Evolutionary conservation across 352 stramenopile genomes (phyloP), one percentile per base, ranked within the genome.

Genomic region (Globisporangium spiculum): DNA sequence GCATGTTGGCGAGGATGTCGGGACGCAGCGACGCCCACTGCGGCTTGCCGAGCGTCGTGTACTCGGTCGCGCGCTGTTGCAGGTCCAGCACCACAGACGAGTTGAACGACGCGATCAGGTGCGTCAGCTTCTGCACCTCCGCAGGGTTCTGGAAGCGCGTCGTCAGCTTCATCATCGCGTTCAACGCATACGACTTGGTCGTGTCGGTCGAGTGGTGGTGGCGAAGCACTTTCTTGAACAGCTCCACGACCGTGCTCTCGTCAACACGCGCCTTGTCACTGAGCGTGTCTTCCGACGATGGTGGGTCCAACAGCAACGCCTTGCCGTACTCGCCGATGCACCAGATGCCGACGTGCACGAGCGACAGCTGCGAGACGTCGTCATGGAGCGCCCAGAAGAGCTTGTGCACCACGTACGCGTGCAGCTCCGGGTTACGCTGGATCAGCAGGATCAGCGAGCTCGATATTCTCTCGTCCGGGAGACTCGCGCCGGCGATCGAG

Each of bases 321-420:
- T 97, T 86, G 41, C 96, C 97, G 76, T 98, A 99, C 79, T 99
- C 97, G 16, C 97, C 97, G 60, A 99, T 91, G 73, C 96, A 99
- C 98, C 98, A 99, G 59, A 99, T 94, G 10, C 93, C 97, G 24
- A 99, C 96, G 67, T 98, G 93, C n/a, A 99, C 89, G 52, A 99
- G 89, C 63, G 96, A 97, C 8, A 96, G 75, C 73, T 99, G 97
- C 20, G 88, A 91, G 34, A 93, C 91, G 70, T 99, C 97, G 69
- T 99, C 96, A 54, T 96, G 82, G 56, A 99, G 85, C 7, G 96
- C 93, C 75, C 93, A 97, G 53, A 98, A 96, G 34, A 99, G 85
- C 72, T 99, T 99, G 88, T 99, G 97, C 22, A 97, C 97, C 26
- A 98, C 94, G 72, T 99, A 98, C 5, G 87, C 84, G 68, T 98